phyloP scores from a whole-genome alignment of 2,329 filamentous ascomycete genomes.

The Venturia effusa region DNA sequence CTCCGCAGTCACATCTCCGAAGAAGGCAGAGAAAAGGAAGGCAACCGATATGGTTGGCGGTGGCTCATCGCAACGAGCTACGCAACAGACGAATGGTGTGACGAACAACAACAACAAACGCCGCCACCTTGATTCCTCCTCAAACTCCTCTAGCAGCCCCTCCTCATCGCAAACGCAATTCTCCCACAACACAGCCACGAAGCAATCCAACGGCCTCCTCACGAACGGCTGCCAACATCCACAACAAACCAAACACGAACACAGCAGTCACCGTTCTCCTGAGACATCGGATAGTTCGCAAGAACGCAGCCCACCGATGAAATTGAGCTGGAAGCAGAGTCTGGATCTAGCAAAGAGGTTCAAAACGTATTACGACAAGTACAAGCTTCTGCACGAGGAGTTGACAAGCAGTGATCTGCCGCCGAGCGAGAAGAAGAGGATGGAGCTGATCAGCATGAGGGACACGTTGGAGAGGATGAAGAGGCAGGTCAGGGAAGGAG shows the following conservation, averaged over 20 bases:
- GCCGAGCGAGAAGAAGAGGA: slow-evolving; percentile 38
- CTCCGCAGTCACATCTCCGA: slow-evolving; percentile 23
- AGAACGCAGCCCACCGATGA: slow-evolving; percentile 16
- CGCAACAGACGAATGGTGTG: neutral
- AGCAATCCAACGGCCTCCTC: neutral
- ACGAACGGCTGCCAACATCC: neutral
- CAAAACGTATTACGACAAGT: slow-evolving; percentile 47
- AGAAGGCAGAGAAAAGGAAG: slow-evolving; percentile 5
- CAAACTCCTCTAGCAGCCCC: neutral
- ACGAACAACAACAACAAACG: slow-evolving; percentile 6
- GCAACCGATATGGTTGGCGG: neutral
- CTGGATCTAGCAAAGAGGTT: slow-evolving; percentile 40
- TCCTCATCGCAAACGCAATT: neutral
- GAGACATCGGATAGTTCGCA: neutral
- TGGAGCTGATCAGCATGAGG: slow-evolving; percentile 44
- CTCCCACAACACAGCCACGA: neutral
- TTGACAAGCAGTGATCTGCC: slow-evolving; percentile 29
- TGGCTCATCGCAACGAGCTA: neutral
- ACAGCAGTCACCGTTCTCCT: neutral
- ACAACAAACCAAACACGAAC: neutral
- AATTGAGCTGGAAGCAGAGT: slow-evolving; percentile 32
- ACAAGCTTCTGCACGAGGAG: slow-evolving; percentile 44
- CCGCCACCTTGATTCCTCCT: neutral
- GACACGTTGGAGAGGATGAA: slow-evolving; percentile 45
- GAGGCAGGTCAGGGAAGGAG: slow-evolving; percentile 39